Evolutionary conservation across 1,139 yeast species (phyloP).

Genomic region (Protomyces pachydermus): DNA sequence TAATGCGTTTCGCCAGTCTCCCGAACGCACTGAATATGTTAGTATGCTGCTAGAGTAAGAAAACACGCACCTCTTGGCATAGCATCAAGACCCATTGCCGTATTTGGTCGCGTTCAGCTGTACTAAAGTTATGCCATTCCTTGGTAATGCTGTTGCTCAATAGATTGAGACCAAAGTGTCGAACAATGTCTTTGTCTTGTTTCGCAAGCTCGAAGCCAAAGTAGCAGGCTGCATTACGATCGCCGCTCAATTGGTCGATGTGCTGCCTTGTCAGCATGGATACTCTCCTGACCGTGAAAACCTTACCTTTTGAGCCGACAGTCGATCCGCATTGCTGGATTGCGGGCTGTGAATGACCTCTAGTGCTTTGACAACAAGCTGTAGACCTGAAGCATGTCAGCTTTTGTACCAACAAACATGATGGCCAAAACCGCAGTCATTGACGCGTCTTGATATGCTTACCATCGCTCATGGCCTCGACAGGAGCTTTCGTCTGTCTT

Average conservation of each 20-base stretch:
- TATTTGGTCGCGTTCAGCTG: slow-evolving; percentile 62
- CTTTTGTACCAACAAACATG: neutral
- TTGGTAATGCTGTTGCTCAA: slow-evolving; percentile 65
- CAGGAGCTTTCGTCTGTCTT: neutral
- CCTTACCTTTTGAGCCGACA: slow-evolving; percentile 25
- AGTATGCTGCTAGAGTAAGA: neutral
- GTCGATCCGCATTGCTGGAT: slow-evolving; percentile 16
- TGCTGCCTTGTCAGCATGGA: slow-evolving; percentile 2
- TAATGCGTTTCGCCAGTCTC: slow-evolving; percentile 11
- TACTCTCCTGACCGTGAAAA: neutral
- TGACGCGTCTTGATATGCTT: neutral
- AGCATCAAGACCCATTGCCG: slow-evolving; percentile 82
- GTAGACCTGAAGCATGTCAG: neutral
- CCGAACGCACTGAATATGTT: neutral
- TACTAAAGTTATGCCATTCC: slow-evolving; percentile 54
- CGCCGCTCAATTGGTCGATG: slow-evolving; percentile 12
- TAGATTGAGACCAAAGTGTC: slow-evolving; percentile 84
- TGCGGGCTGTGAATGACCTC: slow-evolving; percentile 26
- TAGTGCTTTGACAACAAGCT: slow-evolving; percentile 23
- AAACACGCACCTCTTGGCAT: slow-evolving; percentile 50
- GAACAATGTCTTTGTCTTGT: slow-evolving; percentile 48
- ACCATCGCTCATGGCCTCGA: neutral
- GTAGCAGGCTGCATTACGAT: slow-evolving; percentile 24
- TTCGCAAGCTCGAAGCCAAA: slow-evolving; percentile 42
- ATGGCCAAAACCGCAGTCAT: no score